These are phyloP conservation scores for Suhomyces sp. DNA, from an alignment of 805 yeast genomes.

Conservation along the genomic window DNA sequence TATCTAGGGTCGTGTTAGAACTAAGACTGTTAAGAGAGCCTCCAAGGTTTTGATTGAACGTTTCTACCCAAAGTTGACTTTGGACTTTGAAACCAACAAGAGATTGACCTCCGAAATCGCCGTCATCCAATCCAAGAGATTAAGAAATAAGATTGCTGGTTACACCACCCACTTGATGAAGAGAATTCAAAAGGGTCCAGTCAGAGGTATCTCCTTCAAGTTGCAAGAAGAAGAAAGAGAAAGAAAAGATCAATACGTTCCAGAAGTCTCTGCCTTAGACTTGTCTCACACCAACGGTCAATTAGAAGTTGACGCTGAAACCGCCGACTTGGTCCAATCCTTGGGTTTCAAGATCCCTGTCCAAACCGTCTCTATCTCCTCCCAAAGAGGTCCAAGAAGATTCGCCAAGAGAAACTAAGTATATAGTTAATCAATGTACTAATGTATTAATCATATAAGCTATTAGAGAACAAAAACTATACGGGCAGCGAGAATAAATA, in stretches of 20 bases:
- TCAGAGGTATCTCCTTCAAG: conserved; percentile 99
- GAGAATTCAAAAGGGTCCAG: conserved; percentile 99
- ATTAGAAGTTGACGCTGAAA: conserved; percentile 95
- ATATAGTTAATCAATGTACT: conserved; percentile 8
- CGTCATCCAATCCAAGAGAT: conserved; percentile 98
- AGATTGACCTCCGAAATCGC: conserved; percentile 98
- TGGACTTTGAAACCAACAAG: conserved; percentile 99
- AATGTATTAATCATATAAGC: background rate
- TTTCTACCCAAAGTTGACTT: conserved; percentile 98
- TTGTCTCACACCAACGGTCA: conserved; percentile 93
- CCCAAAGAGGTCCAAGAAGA: conserved; percentile 89
- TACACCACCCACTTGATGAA: conserved; percentile 99
- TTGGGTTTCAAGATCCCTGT: conserved; percentile 87
- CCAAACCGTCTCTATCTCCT: conserved; percentile 80
- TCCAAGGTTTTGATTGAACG: conserved; percentile 99
- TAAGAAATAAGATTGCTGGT: conserved; percentile 99
- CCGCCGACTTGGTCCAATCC: conserved; percentile 90
- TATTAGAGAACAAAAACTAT: too few relatives aligned
- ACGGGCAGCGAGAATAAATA: too few relatives aligned
- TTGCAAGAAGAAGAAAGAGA: conserved; percentile 99
- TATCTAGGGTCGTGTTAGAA: conserved; percentile 98
- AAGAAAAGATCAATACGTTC: conserved; percentile 99
- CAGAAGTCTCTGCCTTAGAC: conserved; percentile 99
- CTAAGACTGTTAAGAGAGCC: conserved; percentile 99
- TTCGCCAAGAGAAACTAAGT: conserved; percentile 83